These are phyloP conservation scores for Hyaloraphidium curvatum DNA, from an alignment of 192 early-diverging fungal species.

Conservation along the genomic window DNA sequence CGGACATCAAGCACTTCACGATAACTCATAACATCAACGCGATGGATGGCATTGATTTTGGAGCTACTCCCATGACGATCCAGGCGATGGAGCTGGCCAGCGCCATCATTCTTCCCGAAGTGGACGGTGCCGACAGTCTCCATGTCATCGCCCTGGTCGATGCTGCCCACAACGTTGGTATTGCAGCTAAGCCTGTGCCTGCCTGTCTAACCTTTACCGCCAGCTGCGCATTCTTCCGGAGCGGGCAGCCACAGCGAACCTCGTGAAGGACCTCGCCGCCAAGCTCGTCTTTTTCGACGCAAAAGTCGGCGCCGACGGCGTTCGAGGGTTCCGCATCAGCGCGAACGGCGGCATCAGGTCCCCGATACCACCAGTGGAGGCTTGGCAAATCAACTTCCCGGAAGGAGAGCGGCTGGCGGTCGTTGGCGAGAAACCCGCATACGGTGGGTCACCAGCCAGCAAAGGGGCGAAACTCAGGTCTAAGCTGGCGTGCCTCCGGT, in stretches of 20 bases:
- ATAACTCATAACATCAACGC: slow-evolving; percentile 25
- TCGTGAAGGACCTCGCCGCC: slow-evolving; percentile 31
- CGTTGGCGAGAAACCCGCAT: slow-evolving; percentile 4
- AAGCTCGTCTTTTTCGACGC: slow-evolving; percentile 41
- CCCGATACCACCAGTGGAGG: background rate
- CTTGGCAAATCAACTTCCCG: slow-evolving; percentile 17
- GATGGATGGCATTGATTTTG: slow-evolving; percentile 36
- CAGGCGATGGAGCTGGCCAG: slow-evolving; percentile 7
- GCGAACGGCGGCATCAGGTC: background rate
- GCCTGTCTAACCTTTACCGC: slow-evolving; percentile 7
- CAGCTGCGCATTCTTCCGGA: slow-evolving; percentile 43
- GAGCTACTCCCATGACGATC: background rate
- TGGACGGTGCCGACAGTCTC: slow-evolving; percentile 37
- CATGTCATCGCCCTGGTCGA: slow-evolving; percentile 30
- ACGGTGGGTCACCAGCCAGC: slow-evolving; percentile 13
- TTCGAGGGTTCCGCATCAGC: no score
- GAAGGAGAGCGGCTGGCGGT: slow-evolving; percentile 20
- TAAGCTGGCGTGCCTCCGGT: no score
- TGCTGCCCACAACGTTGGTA: slow-evolving; percentile 23
- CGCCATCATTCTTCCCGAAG: slow-evolving; percentile 38
- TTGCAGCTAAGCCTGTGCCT: background rate
- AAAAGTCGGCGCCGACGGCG: no score
- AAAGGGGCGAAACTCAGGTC: no score
- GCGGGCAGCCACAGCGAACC: slow-evolving; percentile 23
- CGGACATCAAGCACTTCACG: background rate